A percentile compares a stretch with the other conserved stretches of the same genome.
Conservation (phyloP, 306 rosid genomes). For the Purshia tridentata region DNA sequence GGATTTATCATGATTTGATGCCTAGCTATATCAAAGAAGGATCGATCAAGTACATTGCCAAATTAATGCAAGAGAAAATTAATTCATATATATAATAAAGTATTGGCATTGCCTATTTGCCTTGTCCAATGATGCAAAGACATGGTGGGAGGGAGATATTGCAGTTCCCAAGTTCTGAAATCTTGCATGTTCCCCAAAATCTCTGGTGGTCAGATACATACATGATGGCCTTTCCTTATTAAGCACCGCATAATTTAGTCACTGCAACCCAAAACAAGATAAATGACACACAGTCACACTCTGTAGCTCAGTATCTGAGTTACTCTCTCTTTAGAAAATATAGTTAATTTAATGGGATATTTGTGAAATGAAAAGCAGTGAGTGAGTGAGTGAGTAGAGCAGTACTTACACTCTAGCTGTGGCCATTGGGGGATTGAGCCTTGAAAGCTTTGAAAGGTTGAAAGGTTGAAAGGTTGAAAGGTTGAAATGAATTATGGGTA, state of each 20-base stretch:
- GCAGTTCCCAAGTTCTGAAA: conserved; percentile 36
- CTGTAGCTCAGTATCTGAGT: not conserved
- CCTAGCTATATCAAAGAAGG: not conserved
- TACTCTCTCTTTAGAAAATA: conserved; percentile 10
- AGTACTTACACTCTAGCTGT: too few relatives aligned
- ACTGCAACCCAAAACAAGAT: conserved; percentile 39
- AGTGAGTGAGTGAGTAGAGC: too few relatives aligned
- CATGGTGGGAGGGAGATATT: not conserved
- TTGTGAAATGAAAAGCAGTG: too few relatives aligned
- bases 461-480: too few relatives aligned
- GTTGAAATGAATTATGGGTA: too few relatives aligned
- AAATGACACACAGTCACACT: conserved; percentile 16
- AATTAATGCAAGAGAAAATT: not conserved
- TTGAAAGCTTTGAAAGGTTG: too few relatives aligned
- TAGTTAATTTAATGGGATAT: too few relatives aligned
- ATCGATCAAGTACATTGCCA: not conserved
- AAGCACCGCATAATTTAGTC: conserved; percentile 34
- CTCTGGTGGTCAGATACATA: conserved; percentile 31
- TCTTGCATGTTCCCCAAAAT: conserved; percentile 67
- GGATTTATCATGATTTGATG: conserved; percentile 12
- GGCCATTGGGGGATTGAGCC: too few relatives aligned
- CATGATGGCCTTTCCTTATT: conserved; percentile 53
- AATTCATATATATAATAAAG: too few relatives aligned
- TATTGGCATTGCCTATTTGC: too few relatives aligned
- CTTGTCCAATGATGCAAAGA: too few relatives aligned